A percentile compares a stretch with the other conserved stretches of the same genome.
These are phyloP conservation scores for Globisporangium emineosum DNA, from an alignment of 352 stramenopile genomes.

Conservation along the genomic window DNA sequence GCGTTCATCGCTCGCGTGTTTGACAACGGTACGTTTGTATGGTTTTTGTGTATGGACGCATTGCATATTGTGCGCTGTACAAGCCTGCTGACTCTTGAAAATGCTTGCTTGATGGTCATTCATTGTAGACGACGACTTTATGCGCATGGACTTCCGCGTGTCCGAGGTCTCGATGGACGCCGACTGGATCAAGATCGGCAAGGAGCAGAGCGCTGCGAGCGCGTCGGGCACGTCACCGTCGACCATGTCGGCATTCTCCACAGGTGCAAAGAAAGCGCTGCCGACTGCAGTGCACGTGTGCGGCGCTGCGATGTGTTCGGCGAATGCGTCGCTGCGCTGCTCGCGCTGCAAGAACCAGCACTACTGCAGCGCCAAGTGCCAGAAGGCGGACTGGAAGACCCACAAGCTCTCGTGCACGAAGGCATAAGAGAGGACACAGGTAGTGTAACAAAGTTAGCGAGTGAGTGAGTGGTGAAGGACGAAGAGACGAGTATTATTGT, in stretches of 20 bases:
- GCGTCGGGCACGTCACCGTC: slow-evolving; percentile 30
- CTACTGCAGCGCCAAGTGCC: slow-evolving; percentile 82
- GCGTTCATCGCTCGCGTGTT: slow-evolving; percentile 87
- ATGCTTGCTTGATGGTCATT: background rate
- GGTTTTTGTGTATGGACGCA: background rate
- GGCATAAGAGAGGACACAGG: too few relatives aligned
- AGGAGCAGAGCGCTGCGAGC: slow-evolving; percentile 37
- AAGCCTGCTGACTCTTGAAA: background rate
- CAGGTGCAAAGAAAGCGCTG: slow-evolving; percentile 26
- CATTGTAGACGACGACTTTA: slow-evolving; percentile 74
- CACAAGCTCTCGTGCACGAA: slow-evolving; percentile 69
- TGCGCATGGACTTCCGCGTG: slow-evolving; percentile 79
- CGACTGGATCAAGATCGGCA: slow-evolving; percentile 65
- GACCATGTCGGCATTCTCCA: slow-evolving; percentile 21
- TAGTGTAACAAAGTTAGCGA: slow-evolving; percentile 4
- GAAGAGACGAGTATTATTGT: background rate
- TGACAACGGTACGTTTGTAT: slow-evolving; percentile 64
- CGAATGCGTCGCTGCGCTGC: slow-evolving; percentile 68
- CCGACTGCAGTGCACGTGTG: slow-evolving; percentile 48
- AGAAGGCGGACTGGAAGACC: slow-evolving; percentile 81
- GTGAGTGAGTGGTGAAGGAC: too few relatives aligned
- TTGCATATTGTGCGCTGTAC: background rate
- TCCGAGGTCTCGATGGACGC: slow-evolving; percentile 58
- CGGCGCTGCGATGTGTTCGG: slow-evolving; percentile 62
- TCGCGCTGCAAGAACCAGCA: slow-evolving; percentile 82